Evolutionary conservation across 257 asterid species (phyloP), one percentile per base, ranked within the genome.

Genomic region (Scutellaria baicalensis): DNA sequence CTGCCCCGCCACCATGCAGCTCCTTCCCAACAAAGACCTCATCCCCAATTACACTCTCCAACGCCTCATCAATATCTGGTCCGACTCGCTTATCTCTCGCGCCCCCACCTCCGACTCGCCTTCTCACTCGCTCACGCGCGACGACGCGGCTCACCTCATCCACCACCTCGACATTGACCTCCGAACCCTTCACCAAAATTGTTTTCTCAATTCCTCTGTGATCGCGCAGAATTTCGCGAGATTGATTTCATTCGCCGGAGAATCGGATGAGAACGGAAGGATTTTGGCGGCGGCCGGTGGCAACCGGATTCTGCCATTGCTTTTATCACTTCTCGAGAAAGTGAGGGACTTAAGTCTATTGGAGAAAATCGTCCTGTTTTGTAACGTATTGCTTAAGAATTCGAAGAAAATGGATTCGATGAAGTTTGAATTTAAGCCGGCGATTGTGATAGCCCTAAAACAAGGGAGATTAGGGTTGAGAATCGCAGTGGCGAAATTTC

Each of bases 1-100:
- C 14, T 91, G 97, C 72, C 97, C 97, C 36, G 96, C 97, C 68
- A 91, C 97, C 81, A 91, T 91, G 97, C 97, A 89, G 79, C 79
- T 81, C 16, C 85, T 91, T 5, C 86, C 70, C 0, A 72, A 56
- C 8, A 87, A 79, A 51, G 95, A 91, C 4, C 85, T 91, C 11
- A 86, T 87, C 31, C 97, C 96, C 35, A 91, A 91, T 54, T 80
- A 87, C 67, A 89, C 90, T 20, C 93, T 89, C 44, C 91, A 81
- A 20, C 88, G 97, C 1, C 89, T 91, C 60, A 91, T 91, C 70
- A 75, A 83, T 68, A 73, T 89, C 78, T 91, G 97, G 97, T 78
- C 88, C 27, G 87, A 87, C 52, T 71, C 89, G 77, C 70, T 68
- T 43, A 74, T 42, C 17, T 43, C 80, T 68, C 76, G 69, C 13